These are phyloP conservation scores for Astrothelium macrocarpum DNA, from an alignment of 495 filamentous ascomycete species.

Conservation along the genomic window DNA sequence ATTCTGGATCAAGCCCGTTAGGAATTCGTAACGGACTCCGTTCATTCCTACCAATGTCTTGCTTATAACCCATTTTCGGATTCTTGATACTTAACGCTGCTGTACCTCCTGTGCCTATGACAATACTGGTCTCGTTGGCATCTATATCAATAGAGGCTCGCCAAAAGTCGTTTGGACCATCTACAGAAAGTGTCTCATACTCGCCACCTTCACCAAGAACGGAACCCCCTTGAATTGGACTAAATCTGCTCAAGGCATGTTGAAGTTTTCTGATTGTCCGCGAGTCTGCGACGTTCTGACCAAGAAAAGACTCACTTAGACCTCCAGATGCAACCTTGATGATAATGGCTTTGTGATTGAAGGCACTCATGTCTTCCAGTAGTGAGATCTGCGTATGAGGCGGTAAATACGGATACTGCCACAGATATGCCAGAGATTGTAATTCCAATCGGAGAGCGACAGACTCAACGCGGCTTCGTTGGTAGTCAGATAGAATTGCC, in stretches of 20 bases:
- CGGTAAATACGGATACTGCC: constrained; percentile 77
- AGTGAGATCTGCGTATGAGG: constrained; percentile 40
- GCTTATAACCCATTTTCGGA: constrained; percentile 36
- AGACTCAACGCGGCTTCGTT: constrained; percentile 86
- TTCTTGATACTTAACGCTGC: constrained; percentile 50
- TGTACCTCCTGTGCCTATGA: constrained; percentile 60
- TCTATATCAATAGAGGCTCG: constrained; percentile 58
- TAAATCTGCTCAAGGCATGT: constrained; percentile 60
- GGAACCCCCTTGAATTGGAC: constrained; percentile 51
- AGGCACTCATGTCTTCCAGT: constrained; percentile 68
- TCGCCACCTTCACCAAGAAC: constrained; percentile 89
- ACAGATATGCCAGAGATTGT: constrained; percentile 73
- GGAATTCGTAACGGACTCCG: constrained; percentile 35
- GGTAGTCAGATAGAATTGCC: constrained; percentile 89
- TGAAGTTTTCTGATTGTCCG: constrained; percentile 44
- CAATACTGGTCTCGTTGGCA: constrained; percentile 41
- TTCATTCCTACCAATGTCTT: not conserved
- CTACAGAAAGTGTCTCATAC: constrained; percentile 85
- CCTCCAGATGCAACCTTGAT: constrained; percentile 93
- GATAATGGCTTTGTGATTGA: constrained; percentile 71
- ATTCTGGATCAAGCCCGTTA: constrained; percentile 39
- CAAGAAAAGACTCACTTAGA: constrained; percentile 69
- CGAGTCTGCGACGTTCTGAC: constrained; percentile 62
- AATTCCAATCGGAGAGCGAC: constrained; percentile 70
- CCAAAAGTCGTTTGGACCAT: constrained; percentile 66